phyloP scores from a whole-genome alignment of 352 stramenopile species.

The Globisporangium apiculatum region DNA sequence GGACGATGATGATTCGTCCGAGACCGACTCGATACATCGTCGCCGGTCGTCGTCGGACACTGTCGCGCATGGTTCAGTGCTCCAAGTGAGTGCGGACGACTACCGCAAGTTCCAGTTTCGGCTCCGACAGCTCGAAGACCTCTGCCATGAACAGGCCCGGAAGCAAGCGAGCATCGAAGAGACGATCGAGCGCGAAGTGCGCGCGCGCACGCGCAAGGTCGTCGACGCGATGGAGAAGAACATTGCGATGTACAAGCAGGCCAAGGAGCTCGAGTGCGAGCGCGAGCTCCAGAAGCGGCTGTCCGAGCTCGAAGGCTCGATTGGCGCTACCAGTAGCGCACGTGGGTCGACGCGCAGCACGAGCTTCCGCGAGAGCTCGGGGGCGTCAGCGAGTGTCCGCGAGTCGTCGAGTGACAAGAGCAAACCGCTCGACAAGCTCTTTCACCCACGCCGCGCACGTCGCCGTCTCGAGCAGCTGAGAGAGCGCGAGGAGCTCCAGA shows the following conservation, averaged over 20 bases:
- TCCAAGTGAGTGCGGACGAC: constrained; percentile 60
- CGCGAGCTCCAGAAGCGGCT: constrained; percentile 67
- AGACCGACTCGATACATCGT: constrained; percentile 12
- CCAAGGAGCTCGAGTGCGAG: constrained; percentile 74
- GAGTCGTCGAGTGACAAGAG: constrained; percentile 26
- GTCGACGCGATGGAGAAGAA: constrained; percentile 78
- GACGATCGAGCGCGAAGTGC: constrained; percentile 73
- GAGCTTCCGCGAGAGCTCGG: constrained; percentile 34
- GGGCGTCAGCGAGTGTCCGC: constrained; percentile 14
- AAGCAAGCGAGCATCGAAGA: constrained; percentile 71
- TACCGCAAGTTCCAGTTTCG: constrained; percentile 83
- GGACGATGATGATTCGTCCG: constrained; percentile 52
- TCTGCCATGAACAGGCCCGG: constrained; percentile 57
- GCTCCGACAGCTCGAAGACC: constrained; percentile 66
- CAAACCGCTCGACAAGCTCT: constrained; percentile 66
- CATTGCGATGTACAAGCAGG: constrained; percentile 82
- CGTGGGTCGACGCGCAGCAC: constrained; percentile 12
- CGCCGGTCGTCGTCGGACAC: constrained; percentile 14
- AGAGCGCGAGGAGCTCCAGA: constrained; percentile 67
- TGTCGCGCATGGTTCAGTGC: constrained; percentile 17
- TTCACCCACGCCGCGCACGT: constrained; percentile 64
- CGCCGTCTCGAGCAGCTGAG: constrained; percentile 55
- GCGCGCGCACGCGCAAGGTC: constrained; percentile 51
- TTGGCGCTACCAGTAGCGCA: neutral
- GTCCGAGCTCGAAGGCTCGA: constrained; percentile 30